Conservation (phyloP, 2,329 filamentous ascomycete species). For the Fusarium nygamai region DNA sequence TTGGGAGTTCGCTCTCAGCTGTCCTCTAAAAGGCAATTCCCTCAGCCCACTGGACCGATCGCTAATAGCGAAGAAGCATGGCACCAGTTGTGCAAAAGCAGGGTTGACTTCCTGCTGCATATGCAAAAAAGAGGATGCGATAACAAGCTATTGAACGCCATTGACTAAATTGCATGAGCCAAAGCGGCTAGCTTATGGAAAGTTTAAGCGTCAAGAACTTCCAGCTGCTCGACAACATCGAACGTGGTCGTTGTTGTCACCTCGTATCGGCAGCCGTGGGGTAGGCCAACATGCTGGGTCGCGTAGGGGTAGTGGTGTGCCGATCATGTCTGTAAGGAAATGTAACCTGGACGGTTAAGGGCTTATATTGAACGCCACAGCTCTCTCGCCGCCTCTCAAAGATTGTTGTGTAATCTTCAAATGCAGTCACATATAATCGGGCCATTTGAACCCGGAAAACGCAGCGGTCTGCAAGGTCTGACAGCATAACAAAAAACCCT, state of each 20-base stretch:
- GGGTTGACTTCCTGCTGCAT: background rate
- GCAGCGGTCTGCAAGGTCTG: conserved; percentile 20
- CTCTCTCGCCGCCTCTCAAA: conserved; percentile 5
- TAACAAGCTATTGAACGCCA: conserved; percentile 17
- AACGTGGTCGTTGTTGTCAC: conserved; percentile 13
- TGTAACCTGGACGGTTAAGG: conserved; percentile 31
- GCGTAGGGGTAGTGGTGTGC: conserved; percentile 18
- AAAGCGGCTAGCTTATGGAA: conserved; percentile 21
- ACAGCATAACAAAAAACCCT: conserved; percentile 17
- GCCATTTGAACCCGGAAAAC: conserved; percentile 15
- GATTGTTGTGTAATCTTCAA: conserved; percentile 16
- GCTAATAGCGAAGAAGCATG: conserved; percentile 15
- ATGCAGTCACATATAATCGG: conserved; percentile 8
- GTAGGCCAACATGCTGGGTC: conserved; percentile 26
- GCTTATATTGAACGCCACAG: conserved; percentile 29
- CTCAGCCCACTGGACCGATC: background rate
- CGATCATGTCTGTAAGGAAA: conserved; percentile 24
- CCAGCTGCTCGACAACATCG: conserved; percentile 7
- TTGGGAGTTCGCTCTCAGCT: conserved; percentile 18
- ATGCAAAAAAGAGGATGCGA: conserved; percentile 15
- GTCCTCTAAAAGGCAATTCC: background rate
- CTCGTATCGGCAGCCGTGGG: conserved; percentile 32
- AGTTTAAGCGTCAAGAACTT: conserved; percentile 11
- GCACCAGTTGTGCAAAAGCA: conserved; percentile 7
- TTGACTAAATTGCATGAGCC: background rate